phyloP scores from a whole-genome alignment of 2,329 filamentous ascomycete species.

The Orbilia blumenaviensis region DNA sequence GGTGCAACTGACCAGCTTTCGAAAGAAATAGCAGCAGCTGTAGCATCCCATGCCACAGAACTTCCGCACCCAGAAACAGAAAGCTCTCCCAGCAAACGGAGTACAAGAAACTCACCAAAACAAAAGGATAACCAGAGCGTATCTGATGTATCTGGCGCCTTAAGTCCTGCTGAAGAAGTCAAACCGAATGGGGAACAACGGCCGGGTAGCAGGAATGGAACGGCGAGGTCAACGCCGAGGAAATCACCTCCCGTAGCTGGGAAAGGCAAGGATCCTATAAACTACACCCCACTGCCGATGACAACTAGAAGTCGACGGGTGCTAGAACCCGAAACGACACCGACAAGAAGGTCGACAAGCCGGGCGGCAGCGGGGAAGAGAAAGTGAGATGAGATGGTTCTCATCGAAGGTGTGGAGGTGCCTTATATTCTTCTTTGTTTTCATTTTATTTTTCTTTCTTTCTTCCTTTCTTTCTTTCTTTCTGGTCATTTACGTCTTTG shows the following conservation, averaged over 20 bases:
- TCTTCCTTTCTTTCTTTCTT: not conserved
- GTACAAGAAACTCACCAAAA: constrained; percentile 20
- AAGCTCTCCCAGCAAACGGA: constrained; percentile 29
- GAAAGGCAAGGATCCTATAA: constrained; percentile 24
- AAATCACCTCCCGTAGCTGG: constrained; percentile 25
- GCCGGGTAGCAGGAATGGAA: not conserved
- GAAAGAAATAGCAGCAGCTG: constrained; percentile 16
- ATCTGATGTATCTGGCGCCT: not conserved
- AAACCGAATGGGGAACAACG: constrained; percentile 16
- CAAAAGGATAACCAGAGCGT: constrained; percentile 9
- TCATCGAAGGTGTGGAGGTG: not conserved
- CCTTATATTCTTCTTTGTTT: not conserved
- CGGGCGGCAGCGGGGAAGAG: constrained; percentile 20
- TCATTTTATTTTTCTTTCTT: not conserved
- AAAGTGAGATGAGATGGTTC: not conserved
- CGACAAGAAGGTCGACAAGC: constrained; percentile 39
- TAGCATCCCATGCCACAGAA: not conserved
- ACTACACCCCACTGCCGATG: constrained; percentile 38
- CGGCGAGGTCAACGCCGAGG: constrained; percentile 22
- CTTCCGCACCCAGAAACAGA: not conserved
- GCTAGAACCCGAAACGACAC: constrained; percentile 39
- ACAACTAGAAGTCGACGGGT: constrained; percentile 44
- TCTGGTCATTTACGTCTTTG: not conserved
- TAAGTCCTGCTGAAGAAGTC: constrained; percentile 3
- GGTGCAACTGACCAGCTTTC: constrained; percentile 30